phyloP scores from a whole-genome alignment of 1,284 basidiomycete species.

The Nidula niveotomentosa region DNA sequence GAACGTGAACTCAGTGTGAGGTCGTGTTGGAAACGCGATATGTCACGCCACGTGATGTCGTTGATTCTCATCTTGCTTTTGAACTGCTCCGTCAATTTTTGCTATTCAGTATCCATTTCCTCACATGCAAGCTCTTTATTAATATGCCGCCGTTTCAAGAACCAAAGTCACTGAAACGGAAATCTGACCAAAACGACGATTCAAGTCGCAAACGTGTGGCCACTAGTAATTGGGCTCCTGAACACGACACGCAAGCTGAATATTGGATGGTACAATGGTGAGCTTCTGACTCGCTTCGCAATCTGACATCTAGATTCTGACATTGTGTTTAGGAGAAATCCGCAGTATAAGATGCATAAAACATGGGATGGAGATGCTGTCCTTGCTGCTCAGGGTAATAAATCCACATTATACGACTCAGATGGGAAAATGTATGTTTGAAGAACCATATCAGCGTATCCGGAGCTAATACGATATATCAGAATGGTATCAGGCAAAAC shows the following conservation, averaged over 20 bases:
- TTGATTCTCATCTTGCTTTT: no score
- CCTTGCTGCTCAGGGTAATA: conserved; percentile 49
- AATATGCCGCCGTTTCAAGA: conserved; percentile 6
- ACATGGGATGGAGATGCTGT: conserved; percentile 88
- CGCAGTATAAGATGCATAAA: conserved; percentile 86
- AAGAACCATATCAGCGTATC: no score
- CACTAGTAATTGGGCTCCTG: background rate
- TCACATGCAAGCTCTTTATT: background rate
- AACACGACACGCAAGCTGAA: background rate
- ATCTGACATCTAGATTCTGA: no score
- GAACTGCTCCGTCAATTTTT: no score
- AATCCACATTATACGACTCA: conserved; percentile 55
- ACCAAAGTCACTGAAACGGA: conserved; percentile 2
- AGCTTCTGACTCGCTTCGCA: background rate
- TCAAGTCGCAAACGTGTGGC: background rate
- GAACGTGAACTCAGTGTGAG: no score
- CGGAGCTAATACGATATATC: background rate
- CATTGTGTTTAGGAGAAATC: conserved; percentile 56
- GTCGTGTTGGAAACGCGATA: conserved; percentile 2
- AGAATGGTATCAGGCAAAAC: conserved; percentile 38
- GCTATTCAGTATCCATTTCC: no score
- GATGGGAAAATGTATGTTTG: conserved; percentile 58
- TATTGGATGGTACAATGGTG: conserved; percentile 8
- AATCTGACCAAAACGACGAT: background rate
- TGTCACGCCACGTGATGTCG: conserved; percentile 9